phyloP scores from a whole-genome alignment of 768 basidiomycete species.

The Phanerochaete carnosa region DNA sequence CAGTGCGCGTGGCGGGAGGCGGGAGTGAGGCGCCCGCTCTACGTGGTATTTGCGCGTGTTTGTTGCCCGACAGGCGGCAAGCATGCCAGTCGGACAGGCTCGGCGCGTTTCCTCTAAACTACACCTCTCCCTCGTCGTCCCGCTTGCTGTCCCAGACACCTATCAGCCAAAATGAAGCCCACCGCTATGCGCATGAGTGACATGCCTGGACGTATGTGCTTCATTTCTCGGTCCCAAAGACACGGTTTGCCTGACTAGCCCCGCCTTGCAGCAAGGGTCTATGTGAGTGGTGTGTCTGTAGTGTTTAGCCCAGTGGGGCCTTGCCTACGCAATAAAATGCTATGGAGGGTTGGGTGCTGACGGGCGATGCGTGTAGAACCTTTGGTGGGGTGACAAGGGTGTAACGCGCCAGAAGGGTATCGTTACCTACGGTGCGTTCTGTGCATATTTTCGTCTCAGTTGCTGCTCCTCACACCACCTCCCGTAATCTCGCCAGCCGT shows the following conservation, averaged over 20 bases:
- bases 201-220: slow-evolving; percentile 78
- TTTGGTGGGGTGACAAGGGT: slow-evolving; percentile 88
- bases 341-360: background rate
- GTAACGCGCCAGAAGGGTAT: slow-evolving; percentile 74
- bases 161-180: slow-evolving; percentile 51
- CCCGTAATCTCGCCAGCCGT: slow-evolving; percentile 46
- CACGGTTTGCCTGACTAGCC: slow-evolving; percentile 1
- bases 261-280: slow-evolving; percentile 61
- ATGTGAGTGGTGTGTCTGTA: slow-evolving; percentile 49
- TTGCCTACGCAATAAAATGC: background rate
- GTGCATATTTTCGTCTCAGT: background rate
- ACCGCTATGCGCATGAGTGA: slow-evolving; percentile 58
- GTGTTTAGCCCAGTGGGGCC: background rate
- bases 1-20: background rate
- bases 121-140: slow-evolving; percentile 6
- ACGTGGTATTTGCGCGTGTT: slow-evolving; percentile 9
- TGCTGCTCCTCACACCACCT: background rate
- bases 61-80: background rate
- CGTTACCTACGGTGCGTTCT: slow-evolving; percentile 71
- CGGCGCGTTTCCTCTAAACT: slow-evolving; percentile 12
- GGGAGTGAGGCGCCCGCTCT: background rate
- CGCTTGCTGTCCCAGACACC: background rate
- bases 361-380: slow-evolving; percentile 45
- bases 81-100: slow-evolving; percentile 10
- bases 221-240: background rate